Evolutionary conservation across 108 stramenopile genomes (phyloP), one percentile per base, ranked within the genome.

Genomic region (Pseudonitzschia multistriata): DNA sequence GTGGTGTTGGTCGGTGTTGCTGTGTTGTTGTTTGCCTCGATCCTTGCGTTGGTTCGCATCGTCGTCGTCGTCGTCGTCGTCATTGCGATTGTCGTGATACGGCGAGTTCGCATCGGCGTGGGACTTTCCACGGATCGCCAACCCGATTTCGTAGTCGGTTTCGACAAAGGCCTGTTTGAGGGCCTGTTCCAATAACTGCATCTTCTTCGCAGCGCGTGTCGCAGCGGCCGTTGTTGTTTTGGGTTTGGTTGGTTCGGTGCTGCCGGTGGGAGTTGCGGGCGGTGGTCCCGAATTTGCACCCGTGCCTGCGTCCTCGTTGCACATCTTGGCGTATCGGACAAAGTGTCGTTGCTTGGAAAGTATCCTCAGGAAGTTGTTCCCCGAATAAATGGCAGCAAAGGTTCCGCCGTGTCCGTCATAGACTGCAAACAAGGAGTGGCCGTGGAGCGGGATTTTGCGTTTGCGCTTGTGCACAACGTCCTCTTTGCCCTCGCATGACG

Each of bases 361-460:
- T 14, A 91, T 77, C n/a, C 80, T 61, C 14, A 77, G 61, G 42
- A 96, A 81, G 64, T 92, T 85, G 1, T 76, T 63, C 3, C 81
- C 89, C 15, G 85, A 70, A 71, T 81, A 93, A 4, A 78, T 48
- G 24, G 90, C 85, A n/a, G 93, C 77, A 82, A 87, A 91, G 48
- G 74, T 68, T 17, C 95, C 95, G 14, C 92, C 92, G 66, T 96
- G 95, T 54, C 95, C 93, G 76, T 96, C 95, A 81, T 90, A 94
- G 54, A 94, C 90, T 40, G 83, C 88, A 80, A 93, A 94, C 39
- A 96, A 57, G 50, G 79, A 67, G 66, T 92, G 89, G 66, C 76
- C 87, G 1, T 54, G 36, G 15, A 83, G 56, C 11, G 24, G 1
- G 3, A 72, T 30, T 49, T 71, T 70, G 27, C 39, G 54, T 40